Evolutionary conservation across 2,329 filamentous ascomycete species (phyloP), one percentile per base, ranked within the genome.

Genomic region (Cytospora paraplurivora): DNA sequence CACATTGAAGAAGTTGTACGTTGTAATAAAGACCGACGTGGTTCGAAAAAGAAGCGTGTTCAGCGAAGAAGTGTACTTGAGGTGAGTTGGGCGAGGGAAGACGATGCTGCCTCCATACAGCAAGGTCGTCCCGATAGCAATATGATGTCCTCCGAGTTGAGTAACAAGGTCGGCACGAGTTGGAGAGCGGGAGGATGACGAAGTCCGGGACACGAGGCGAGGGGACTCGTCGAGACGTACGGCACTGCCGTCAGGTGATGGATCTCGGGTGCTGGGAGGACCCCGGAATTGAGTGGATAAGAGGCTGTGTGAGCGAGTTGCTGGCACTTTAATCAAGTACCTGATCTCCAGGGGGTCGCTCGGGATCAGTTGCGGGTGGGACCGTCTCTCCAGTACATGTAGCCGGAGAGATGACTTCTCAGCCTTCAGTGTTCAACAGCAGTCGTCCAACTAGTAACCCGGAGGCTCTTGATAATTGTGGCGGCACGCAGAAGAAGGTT

Each of bases 371-470:
- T 76, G 76, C 72, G 69, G 68, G 64, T 68, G 64, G 61, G 68
- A 71, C 67, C 71, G 71, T 71, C 69, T 78, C 73, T 69, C 72
- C 71, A 69, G 75, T 77, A 76, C 72, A 77, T 75, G 75, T 72
- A 73, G 75, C 76, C 71, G 74, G 79, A 81, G 76, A 79, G 77
- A 75, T 80, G 75, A 81, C 79, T 82, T 79, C 77, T 78, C 74
- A 66, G 68, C 73, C 73, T 70, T 66, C 72, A 73, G 72, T 72
- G 73, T 73, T 73, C 73, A 67, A 66, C 65, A 38, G 50, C 52
- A 10, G 54, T 44, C 54, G 55, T 62, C 38, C 32, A 33, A 7
- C 17, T 50, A 56, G 54, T 56, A 34, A 34, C 38, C 53, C 57
- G 27, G 21, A 34, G 38, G 32, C n/a, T 52, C 13, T 50, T 49